A percentile compares a stretch with the other conserved stretches of the same genome.
Evolutionary conservation across 768 basidiomycete genomes (phyloP).

Genomic region (Tubosaeta sp.): DNA sequence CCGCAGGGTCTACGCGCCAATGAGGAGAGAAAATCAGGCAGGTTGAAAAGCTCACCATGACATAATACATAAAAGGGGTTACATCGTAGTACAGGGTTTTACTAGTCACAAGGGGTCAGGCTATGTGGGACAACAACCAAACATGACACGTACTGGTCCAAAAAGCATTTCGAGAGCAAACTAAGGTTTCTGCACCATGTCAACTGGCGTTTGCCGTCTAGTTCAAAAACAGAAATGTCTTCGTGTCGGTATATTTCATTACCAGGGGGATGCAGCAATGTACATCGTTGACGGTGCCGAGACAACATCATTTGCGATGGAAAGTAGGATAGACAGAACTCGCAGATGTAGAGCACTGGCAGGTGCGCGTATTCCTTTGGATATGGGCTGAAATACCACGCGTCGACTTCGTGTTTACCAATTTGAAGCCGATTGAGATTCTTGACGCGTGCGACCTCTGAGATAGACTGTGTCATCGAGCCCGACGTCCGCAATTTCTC

Average conservation of each 20-base stretch:
- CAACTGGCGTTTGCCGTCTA: constrained; percentile 93
- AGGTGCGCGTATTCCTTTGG: constrained; percentile 97
- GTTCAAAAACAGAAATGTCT: constrained; percentile 96
- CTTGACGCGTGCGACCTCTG: constrained; percentile 96
- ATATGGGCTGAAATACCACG: constrained; percentile 99
- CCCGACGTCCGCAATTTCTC: constrained; percentile 97
- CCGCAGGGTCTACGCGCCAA: constrained; percentile 55
- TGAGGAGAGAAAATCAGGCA: constrained; percentile 1
- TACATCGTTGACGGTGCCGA: constrained; percentile 90
- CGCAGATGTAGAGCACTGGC: constrained; percentile 94
- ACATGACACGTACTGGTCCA: constrained; percentile 78
- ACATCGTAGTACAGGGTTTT: constrained; percentile 99
- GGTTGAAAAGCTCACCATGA: constrained; percentile 65
- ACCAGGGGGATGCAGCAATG: constrained; percentile 89
- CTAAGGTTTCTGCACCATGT: constrained; percentile 97
- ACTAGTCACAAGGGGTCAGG: constrained; percentile 35
- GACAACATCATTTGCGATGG: constrained; percentile 87
- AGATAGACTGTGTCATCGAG: constrained; percentile 98
- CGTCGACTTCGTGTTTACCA: constrained; percentile 93
- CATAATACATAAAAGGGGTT: constrained; percentile 99
- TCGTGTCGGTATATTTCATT: constrained; percentile 99
- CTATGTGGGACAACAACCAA: constrained; percentile 1
- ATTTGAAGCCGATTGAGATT: constrained; percentile 97
- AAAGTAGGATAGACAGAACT: constrained; percentile 94
- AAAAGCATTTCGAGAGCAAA: constrained; percentile 94